These are phyloP conservation scores for Sphenostylis stenocarpa DNA, from an alignment of 306 rosid genomes.

Conservation along the genomic window DNA sequence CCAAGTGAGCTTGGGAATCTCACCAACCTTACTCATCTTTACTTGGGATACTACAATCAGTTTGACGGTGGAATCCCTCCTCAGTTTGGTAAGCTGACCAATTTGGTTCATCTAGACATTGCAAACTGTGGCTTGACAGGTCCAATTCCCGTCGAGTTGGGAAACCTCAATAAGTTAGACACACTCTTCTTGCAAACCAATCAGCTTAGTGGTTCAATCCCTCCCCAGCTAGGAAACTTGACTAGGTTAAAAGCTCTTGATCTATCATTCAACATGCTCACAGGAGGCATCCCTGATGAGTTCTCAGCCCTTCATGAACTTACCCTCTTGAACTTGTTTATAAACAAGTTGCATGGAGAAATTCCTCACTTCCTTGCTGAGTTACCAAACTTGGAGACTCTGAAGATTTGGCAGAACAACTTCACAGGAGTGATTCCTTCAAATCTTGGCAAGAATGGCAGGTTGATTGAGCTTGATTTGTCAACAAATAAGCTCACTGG, in stretches of 20 bases:
- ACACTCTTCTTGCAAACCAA: conserved; percentile 81
- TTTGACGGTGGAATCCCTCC: conserved; percentile 75
- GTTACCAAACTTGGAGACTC: conserved; percentile 60
- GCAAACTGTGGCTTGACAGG: conserved; percentile 75
- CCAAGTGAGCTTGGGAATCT: conserved; percentile 74
- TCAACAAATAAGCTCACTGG: conserved; percentile 88
- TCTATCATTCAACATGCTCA: conserved; percentile 71
- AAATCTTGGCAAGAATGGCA: conserved; percentile 69
- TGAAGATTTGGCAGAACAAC: conserved; percentile 83
- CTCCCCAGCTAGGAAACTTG: conserved; percentile 67
- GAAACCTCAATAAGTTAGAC: conserved; percentile 59
- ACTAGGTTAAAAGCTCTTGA: conserved; percentile 63
- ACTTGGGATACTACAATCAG: conserved; percentile 69
- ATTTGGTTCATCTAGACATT: conserved; percentile 72
- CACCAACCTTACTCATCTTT: conserved; percentile 52
- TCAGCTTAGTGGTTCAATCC: conserved; percentile 64
- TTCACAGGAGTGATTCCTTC: conserved; percentile 80
- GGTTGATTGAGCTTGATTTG: conserved; percentile 59
- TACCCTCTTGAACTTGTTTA: conserved; percentile 65
- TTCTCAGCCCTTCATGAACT: conserved; percentile 61
- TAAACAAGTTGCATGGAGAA: conserved; percentile 77
- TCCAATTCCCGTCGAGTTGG: conserved; percentile 71
- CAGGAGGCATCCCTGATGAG: conserved; percentile 68
- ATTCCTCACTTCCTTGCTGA: conserved; percentile 64
- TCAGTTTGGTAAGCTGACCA: conserved; percentile 55